Conservation (phyloP, 805 yeast species). For the Barnettozyma californica region DNA sequence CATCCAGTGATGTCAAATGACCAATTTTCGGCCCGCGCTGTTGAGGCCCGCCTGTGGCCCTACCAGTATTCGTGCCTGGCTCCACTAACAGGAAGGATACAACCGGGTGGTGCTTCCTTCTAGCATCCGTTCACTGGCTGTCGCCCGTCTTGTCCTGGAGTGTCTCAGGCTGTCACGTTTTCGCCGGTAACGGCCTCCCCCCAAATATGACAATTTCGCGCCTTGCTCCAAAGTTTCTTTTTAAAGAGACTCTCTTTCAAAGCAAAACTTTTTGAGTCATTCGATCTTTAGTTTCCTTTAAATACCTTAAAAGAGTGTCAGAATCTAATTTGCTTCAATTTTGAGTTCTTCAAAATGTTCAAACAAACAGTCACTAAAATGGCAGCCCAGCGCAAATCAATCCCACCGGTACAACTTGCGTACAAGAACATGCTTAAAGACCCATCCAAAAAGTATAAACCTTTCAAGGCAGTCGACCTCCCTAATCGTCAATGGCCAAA, state of each 20-base stretch:
- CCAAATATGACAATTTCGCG: neutral
- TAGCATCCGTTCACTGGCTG: no score
- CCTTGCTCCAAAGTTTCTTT: neutral
- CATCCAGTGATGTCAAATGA: neutral
- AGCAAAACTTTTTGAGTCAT: slow-evolving; percentile 1
- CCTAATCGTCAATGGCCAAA: slow-evolving; percentile 71
- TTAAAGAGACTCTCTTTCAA: neutral
- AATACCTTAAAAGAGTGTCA: neutral
- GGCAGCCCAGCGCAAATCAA: slow-evolving; percentile 25
- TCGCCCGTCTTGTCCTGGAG: neutral
- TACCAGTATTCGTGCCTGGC: neutral
- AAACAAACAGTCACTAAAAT: slow-evolving; percentile 18
- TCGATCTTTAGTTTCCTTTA: neutral
- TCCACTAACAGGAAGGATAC: neutral
- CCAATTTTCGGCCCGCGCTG: neutral
- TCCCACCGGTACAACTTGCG: slow-evolving; percentile 19
- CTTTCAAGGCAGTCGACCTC: slow-evolving; percentile 49
- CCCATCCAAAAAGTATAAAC: slow-evolving; percentile 57
- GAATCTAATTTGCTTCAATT: neutral
- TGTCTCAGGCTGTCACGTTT: slow-evolving; percentile 1
- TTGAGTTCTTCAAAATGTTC: slow-evolving; percentile 15
- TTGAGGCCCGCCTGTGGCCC: neutral
- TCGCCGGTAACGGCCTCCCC: neutral
- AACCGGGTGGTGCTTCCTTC: neutral
- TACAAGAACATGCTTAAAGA: slow-evolving; percentile 59